phyloP scores from a whole-genome alignment of 2,329 filamentous ascomycete species.

The Aspergillus brunneoviolaceus region DNA sequence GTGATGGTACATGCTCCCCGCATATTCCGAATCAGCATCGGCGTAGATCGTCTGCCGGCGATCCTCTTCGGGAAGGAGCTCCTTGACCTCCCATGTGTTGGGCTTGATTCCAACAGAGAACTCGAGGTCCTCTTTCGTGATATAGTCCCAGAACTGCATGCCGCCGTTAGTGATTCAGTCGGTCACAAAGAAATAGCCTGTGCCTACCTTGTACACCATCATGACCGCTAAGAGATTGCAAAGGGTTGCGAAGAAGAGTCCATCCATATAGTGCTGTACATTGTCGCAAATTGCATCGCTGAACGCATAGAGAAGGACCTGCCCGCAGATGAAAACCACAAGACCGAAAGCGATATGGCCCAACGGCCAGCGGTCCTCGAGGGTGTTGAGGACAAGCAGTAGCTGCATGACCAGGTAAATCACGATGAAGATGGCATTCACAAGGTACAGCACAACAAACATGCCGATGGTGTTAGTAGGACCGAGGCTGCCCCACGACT shows the following conservation, averaged over 20 bases:
- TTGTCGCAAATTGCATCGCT: constrained; percentile 79
- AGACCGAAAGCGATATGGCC: constrained; percentile 88
- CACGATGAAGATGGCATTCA: constrained; percentile 83
- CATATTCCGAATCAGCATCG: constrained; percentile 53
- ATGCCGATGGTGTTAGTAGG: constrained; percentile 84
- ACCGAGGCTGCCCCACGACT: constrained; percentile 79
- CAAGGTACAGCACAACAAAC: constrained; percentile 86
- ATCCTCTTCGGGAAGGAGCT: constrained; percentile 78
- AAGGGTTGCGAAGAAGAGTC: constrained; percentile 88
- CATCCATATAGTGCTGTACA: constrained; percentile 89
- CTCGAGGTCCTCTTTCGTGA: constrained; percentile 96
- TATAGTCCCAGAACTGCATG: constrained; percentile 92
- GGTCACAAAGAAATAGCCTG: constrained; percentile 1
- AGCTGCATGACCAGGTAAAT: constrained; percentile 87
- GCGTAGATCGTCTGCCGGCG: constrained; percentile 70
- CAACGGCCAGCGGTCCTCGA: constrained; percentile 93
- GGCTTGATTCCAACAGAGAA: constrained; percentile 94
- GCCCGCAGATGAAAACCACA: constrained; percentile 87
- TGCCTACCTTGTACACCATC: constrained; percentile 95
- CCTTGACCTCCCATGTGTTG: constrained; percentile 99
- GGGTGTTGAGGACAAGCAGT: constrained; percentile 80
- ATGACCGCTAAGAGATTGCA: constrained; percentile 94
- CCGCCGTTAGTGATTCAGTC: constrained; percentile 28
- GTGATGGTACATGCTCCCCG: constrained; percentile 45
- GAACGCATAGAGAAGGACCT: constrained; percentile 89